phyloP scores from a whole-genome alignment of 305 asterid genomes.

The Solanum chacoense region DNA sequence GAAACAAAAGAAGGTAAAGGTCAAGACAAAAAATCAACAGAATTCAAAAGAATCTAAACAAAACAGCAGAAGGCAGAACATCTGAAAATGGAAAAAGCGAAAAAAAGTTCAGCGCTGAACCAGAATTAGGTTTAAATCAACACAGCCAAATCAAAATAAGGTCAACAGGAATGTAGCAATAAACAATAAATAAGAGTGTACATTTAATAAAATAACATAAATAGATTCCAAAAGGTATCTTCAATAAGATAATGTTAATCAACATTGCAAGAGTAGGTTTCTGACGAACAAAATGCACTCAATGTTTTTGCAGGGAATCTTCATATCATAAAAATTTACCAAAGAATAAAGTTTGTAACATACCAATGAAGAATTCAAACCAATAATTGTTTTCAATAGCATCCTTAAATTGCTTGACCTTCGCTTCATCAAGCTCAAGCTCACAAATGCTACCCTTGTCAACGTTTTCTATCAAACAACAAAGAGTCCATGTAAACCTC shows the following conservation, averaged over 20 bases:
- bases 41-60: neutral
- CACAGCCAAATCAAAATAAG: neutral
- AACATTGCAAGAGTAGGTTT: neutral
- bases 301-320: neutral
- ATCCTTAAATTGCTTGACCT: slow-evolving; percentile 53
- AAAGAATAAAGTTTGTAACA: slow-evolving; percentile 7
- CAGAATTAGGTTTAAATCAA: neutral
- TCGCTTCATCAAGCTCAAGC: slow-evolving; percentile 43
- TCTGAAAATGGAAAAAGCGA: neutral
- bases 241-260: neutral
- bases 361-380: slow-evolving; percentile 67
- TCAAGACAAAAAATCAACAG: neutral
- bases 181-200: neutral
- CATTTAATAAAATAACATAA: neutral
- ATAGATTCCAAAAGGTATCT: neutral
- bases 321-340: neutral
- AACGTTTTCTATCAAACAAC: slow-evolving; percentile 33
- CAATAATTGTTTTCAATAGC: slow-evolving; percentile 54
- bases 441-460: slow-evolving; percentile 38
- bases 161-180: neutral
- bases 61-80: neutral
- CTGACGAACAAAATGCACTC: neutral
- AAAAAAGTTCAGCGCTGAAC: neutral
- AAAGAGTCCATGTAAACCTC: slow-evolving; percentile 2
- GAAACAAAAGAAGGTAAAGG: slow-evolving; percentile 10